Conservation (phyloP, 2,329 filamentous ascomycete genomes). For the Aspergillus pseudoviridinutans region DNA sequence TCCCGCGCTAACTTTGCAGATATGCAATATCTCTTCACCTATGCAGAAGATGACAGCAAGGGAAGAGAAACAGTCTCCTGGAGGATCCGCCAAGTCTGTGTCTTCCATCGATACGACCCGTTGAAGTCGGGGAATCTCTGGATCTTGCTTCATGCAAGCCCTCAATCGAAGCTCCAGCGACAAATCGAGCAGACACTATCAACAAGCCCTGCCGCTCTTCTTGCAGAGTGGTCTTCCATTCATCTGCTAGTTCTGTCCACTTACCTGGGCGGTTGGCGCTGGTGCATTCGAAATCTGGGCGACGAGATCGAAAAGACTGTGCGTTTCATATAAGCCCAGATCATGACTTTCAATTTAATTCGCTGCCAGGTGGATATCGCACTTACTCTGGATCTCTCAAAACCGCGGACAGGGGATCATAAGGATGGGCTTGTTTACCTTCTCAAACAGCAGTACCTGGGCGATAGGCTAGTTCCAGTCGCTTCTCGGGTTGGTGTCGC, state of each 20-base stretch:
- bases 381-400: slow-evolving; percentile 9
- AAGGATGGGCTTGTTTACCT: not conserved
- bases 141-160: slow-evolving; percentile 14
- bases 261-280: slow-evolving; percentile 12
- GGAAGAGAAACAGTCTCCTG: slow-evolving; percentile 1
- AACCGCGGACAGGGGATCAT: not conserved
- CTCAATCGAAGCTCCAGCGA: slow-evolving; percentile 4
- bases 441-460: slow-evolving; percentile 12
- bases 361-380: slow-evolving; percentile 8
- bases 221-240: slow-evolving; percentile 8
- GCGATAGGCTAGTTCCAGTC: slow-evolving; percentile 5
- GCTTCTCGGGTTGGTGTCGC: slow-evolving; percentile 6
- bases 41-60: slow-evolving; percentile 5
- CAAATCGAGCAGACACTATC: slow-evolving; percentile 3
- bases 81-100: slow-evolving; percentile 15
- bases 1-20: slow-evolving; percentile 1
- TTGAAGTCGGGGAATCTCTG: slow-evolving; percentile 10
- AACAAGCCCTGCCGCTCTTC: not conserved
- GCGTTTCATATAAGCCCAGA: not conserved
- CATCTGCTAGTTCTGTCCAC: slow-evolving; percentile 8
- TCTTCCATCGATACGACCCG: slow-evolving; percentile 15
- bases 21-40: slow-evolving; percentile 15
- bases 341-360: not conserved
- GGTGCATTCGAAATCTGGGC: slow-evolving; percentile 9
- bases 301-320: slow-evolving; percentile 11